A percentile compares a stretch with the other conserved stretches of the same genome.
Evolutionary conservation across 306 rosid species (phyloP).

Genomic region (Alnus glutinosa): DNA sequence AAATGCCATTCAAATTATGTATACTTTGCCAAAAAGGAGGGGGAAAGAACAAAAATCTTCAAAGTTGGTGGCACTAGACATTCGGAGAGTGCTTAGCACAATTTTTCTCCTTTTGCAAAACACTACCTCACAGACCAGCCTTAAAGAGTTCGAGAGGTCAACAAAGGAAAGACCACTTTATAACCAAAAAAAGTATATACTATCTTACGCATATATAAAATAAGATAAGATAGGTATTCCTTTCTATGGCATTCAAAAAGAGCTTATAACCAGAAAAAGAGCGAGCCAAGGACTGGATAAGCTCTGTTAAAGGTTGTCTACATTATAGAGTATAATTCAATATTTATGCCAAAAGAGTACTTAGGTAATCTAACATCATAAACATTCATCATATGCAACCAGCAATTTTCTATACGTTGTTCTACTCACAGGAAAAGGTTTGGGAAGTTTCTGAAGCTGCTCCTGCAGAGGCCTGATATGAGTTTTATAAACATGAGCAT

Average conservation of each 20-base stretch:
- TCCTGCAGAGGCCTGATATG: conserved; percentile 22
- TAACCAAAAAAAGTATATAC: neutral
- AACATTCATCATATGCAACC: conserved; percentile 1
- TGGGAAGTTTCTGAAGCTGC: conserved; percentile 30
- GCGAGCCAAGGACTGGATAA: neutral
- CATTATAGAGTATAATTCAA: neutral
- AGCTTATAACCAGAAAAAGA: neutral
- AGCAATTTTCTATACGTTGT: neutral
- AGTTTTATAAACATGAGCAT: conserved; percentile 21
- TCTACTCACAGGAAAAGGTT: conserved; percentile 30
- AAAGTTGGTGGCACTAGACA: neutral
- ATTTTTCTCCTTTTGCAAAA: neutral
- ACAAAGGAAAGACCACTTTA: neutral
- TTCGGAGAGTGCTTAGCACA: neutral
- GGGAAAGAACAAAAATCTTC: neutral
- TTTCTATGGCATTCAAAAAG: neutral
- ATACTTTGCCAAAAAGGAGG: neutral
- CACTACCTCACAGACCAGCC: neutral
- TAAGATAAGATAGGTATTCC: neutral
- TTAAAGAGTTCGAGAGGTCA: neutral
- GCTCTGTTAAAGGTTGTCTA: neutral
- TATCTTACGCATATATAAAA: neutral
- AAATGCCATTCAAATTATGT: neutral
- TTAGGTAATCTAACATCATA: neutral
- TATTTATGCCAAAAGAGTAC: neutral